Base-by-base conservation (phyloP, 2,329 filamentous ascomycete species). In the Paraphaeosphaeria sporulosa region DNA sequence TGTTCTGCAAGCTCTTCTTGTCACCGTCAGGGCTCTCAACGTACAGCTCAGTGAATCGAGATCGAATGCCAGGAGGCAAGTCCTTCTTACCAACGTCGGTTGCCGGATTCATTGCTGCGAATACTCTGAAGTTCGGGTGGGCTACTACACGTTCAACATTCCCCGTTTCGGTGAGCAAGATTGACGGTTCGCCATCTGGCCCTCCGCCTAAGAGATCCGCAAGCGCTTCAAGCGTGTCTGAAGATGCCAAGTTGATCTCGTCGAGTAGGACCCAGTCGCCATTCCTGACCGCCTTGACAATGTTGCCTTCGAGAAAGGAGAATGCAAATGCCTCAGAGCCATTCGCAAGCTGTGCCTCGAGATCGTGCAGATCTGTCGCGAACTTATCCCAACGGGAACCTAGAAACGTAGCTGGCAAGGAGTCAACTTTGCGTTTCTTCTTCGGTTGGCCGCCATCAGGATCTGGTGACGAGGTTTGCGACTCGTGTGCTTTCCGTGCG, bases 21-120 rank as follows among this genome's bases (percentile, higher is more conserved):
- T 97, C 91, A 60, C 85, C 88, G 74, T 99, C 95, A 0, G 95
- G 94, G 67, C 93, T 95, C 57, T 92, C 88, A 25, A 99, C 93
- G 74, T 96, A 99, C 23, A 99, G 84, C 77, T 99, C 95, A 0
- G 95, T 98, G 73, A 99, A 99, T 51, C 94, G 87, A 9, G 94
- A 96, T 57, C 94, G 86, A 46, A 98, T 87, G 1, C 94, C 94
- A 57, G 92, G 88, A 0, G 94, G 93, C 17, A 99, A 82, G 76
- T 99, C 95, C 58, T 94, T 90, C 80, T 99, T 99, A 62, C 96
- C 95, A 58, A 97, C 89, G 80, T 99, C 95, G 3, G 95, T 99
- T 5, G 95, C 95, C 32, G 95, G 95, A 72, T 99, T 99, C 95
- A 99, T 99, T 30, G 96, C 95, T 54, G 92, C 96, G 73, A 99